Conservation (phyloP, 345 rosid species). For the Cardamine occulta region DNA sequence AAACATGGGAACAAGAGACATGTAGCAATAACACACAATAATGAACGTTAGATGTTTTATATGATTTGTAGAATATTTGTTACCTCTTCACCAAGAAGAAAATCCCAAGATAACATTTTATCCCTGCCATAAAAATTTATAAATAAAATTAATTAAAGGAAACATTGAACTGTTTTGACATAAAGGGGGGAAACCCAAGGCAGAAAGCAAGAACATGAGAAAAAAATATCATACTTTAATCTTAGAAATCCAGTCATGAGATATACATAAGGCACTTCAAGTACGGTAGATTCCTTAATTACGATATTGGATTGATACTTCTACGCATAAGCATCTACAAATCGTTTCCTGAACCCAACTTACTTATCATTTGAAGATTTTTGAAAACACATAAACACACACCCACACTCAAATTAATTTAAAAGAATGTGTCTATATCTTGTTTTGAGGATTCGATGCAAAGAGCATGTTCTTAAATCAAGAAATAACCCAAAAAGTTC, state of each 20-base stretch:
- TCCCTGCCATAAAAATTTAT: background rate
- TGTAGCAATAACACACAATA: background rate
- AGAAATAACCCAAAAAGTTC: constrained; percentile 5
- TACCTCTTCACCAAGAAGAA: background rate
- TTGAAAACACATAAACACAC: background rate
- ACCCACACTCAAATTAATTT: background rate
- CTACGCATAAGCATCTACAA: background rate
- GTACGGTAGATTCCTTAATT: constrained; percentile 3
- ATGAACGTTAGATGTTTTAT: background rate
- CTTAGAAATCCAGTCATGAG: background rate
- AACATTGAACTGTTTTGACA: background rate
- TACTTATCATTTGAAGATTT: background rate
- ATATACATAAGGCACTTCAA: background rate
- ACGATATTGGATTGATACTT: background rate
- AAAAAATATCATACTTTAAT: background rate
- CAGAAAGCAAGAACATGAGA: background rate
- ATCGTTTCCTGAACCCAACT: background rate
- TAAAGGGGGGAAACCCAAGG: background rate
- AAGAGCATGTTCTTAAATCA: constrained; percentile 14
- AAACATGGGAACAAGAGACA: constrained; percentile 10
- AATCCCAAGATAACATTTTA: background rate
- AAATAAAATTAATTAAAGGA: background rate
- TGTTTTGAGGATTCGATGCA: background rate
- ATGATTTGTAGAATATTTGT: background rate
- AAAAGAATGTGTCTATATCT: background rate